Conservation (phyloP, 805 yeast genomes). For the Torulaspora quercuum region DNA sequence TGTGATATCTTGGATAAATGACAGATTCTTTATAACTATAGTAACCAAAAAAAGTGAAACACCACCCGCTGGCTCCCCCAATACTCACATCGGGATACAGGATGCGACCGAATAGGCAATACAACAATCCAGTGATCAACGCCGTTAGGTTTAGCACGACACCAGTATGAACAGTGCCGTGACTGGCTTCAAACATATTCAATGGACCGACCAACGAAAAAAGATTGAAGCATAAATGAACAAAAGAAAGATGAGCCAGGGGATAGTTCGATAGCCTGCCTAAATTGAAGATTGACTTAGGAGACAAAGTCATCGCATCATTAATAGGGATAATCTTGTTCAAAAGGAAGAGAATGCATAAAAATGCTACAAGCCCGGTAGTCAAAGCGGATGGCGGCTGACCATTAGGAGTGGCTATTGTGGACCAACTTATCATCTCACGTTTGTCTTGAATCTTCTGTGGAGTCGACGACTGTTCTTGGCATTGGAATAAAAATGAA, state of each 20-base stretch:
- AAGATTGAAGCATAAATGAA: slow-evolving; percentile 61
- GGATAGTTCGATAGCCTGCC: slow-evolving; percentile 57
- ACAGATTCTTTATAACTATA: slow-evolving; percentile 49
- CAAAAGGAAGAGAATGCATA: slow-evolving; percentile 43
- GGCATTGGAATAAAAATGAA: too few relatives aligned
- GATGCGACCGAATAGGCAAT: slow-evolving; percentile 44
- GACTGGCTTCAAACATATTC: slow-evolving; percentile 59
- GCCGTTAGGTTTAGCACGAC: slow-evolving; percentile 71
- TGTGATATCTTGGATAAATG: slow-evolving; percentile 41
- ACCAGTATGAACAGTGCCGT: slow-evolving; percentile 87
- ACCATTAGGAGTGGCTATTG: slow-evolving; percentile 21
- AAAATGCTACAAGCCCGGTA: slow-evolving; percentile 56
- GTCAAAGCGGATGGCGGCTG: slow-evolving; percentile 57
- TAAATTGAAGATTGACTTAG: slow-evolving; percentile 15
- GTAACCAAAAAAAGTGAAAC: slow-evolving; percentile 62
- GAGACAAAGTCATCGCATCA: slow-evolving; percentile 16
- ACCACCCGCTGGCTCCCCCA: slow-evolving; percentile 72
- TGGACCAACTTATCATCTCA: slow-evolving; percentile 12
- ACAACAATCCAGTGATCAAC: slow-evolving; percentile 62
- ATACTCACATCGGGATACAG: slow-evolving; percentile 53
- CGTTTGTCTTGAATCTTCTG: background rate
- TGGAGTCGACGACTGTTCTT: too few relatives aligned
- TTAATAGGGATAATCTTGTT: slow-evolving; percentile 21
- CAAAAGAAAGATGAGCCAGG: slow-evolving; percentile 56
- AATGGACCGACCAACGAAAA: slow-evolving; percentile 57